Percentiles rank a stretch among this genome's conserved stretches.
phyloP scores from a whole-genome alignment of 108 stramenopile species.

The Discostella pseudostelligera region DNA sequence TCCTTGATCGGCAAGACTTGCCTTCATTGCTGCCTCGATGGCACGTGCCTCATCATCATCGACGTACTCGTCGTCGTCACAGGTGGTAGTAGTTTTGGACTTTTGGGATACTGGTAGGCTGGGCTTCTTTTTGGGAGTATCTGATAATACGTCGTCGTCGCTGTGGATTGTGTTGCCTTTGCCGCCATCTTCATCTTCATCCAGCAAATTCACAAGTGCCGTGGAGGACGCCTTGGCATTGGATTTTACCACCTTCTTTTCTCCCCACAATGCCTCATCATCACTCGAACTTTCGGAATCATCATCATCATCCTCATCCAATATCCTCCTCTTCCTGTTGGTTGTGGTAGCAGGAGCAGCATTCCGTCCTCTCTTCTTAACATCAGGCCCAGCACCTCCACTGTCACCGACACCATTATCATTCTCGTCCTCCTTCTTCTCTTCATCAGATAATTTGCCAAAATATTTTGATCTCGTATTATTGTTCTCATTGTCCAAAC shows the following conservation, averaged over 20 bases:
- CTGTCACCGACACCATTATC: no score
- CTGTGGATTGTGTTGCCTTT: neutral
- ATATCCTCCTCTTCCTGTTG: slow-evolving; percentile 13
- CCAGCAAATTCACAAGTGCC: neutral
- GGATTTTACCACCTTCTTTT: neutral
- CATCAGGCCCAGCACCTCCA: neutral
- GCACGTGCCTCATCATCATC: slow-evolving; percentile 49
- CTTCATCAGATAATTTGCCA: neutral
- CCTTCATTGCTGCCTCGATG: slow-evolving; percentile 35
- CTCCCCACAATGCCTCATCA: neutral
- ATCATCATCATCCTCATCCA: slow-evolving; percentile 2
- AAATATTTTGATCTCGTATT: no score
- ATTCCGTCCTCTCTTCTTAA: no score
- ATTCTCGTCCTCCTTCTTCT: neutral
- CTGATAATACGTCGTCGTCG: slow-evolving; percentile 27
- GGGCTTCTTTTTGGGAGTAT: slow-evolving; percentile 15
- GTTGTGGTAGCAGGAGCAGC: neutral
- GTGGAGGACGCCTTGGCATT: neutral
- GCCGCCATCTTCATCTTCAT: neutral
- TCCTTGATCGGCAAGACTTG: slow-evolving; percentile 33
- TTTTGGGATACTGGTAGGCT: neutral
- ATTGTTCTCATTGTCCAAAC: no score
- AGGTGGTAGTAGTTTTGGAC: neutral
- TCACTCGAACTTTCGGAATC: slow-evolving; percentile 4
- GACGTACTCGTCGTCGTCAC: slow-evolving; percentile 15